Evolutionary conservation across 306 rosid species (phyloP), one percentile per base, ranked within the genome.

Genomic region (Lablab purpureus): DNA sequence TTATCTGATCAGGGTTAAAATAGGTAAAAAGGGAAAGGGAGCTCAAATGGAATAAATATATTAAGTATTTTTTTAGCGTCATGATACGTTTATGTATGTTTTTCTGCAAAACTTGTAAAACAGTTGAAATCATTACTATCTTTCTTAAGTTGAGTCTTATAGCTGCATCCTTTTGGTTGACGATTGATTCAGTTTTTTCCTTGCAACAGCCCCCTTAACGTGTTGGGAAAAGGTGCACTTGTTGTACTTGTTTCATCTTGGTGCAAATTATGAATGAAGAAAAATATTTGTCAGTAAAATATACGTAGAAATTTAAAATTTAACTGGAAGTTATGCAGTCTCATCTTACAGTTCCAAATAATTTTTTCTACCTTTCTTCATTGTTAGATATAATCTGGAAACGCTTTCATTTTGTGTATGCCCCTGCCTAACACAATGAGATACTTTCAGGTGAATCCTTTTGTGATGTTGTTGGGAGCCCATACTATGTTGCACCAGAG

Each of bases 401-500:
- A 46, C 8, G 6, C 28, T 63, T 60, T 59, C 74, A 36, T 51
- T 51, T 3, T 67, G 60, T 77, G 51, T 72, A 32, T 77, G 71
- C 51, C 34, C 63, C 37, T 56, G 77, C 71, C 63, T 82, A 66
- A 82, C 67, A 25, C 32, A 5, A 21, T 55, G 70, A 60, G 73
- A 76, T 72, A 17, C 18, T 60, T 80, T 80, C 85, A 89, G 93
- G 93, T 43, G 89, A 89, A 68, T 78, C 80, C 22, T 89, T 89
- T 78, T 78, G 66, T 63, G 93, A 87, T 55, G 89, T 89, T 75
- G 90, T 89, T 51, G 93, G 90, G 78, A 87, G 93, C 81, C 93
- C 93, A 62, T 89, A 83, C 78, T 89, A 89, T 83, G 90, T 89
- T 45, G 90, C 93, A 72, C 93, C 93, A 27, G 90, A 89, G 75